Evolutionary conservation across 1,139 yeast genomes (phyloP).

Genomic region (Diutina catenulata): DNA sequence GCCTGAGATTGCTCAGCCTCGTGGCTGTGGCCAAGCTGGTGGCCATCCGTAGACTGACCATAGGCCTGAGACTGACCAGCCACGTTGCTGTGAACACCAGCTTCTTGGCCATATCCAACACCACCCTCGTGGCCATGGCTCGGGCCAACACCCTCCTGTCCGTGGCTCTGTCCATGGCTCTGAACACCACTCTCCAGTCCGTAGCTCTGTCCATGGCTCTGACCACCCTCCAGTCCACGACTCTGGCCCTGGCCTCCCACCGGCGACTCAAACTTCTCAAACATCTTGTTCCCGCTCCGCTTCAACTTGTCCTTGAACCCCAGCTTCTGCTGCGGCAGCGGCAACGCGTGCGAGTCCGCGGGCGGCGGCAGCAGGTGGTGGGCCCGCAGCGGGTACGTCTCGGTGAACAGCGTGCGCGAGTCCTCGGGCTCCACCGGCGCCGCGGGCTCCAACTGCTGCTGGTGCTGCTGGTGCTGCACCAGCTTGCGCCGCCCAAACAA

Average conservation of each 20-base stretch:
- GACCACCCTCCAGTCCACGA: no score
- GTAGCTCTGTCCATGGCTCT: no score
- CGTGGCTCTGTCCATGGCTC: no score
- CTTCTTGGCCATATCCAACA: no score
- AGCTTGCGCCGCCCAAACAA: background rate
- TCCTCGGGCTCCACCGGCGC: background rate
- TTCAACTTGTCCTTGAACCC: conserved; percentile 3
- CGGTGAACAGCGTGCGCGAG: background rate
- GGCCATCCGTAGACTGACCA: no score
- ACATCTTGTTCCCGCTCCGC: background rate
- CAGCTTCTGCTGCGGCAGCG: background rate
- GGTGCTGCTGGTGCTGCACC: background rate
- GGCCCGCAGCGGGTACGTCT: background rate
- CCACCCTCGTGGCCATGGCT: no score
- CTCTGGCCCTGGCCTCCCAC: background rate
- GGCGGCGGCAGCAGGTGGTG: background rate
- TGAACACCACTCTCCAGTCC: no score
- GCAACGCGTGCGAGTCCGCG: background rate
- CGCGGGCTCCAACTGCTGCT: background rate
- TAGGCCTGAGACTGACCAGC: no score
- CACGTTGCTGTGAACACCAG: no score
- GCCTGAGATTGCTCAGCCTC: no score
- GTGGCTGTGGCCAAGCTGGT: no score
- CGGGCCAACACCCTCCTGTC: no score
- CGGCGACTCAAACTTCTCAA: conserved; percentile 3